phyloP scores from a whole-genome alignment of 2,329 filamentous ascomycete species.

The Claviceps citrina region DNA sequence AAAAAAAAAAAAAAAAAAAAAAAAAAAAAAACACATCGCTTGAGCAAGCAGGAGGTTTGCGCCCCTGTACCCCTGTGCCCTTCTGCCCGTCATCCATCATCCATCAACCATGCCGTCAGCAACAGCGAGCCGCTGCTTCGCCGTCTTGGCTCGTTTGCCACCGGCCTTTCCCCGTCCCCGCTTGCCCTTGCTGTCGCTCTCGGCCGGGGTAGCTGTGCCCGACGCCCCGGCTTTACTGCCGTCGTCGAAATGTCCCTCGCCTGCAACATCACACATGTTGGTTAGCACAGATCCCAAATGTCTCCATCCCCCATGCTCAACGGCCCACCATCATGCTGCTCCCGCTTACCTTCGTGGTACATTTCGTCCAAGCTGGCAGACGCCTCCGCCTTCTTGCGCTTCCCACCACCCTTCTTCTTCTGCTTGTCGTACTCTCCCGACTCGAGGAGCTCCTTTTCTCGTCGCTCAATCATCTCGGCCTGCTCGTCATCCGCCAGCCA shows the following conservation, averaged over 20 bases:
- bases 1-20: background rate
- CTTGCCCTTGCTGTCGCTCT: slow-evolving; percentile 35
- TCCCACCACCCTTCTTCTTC: slow-evolving; percentile 41
- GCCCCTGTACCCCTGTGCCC: no score
- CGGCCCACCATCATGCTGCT: slow-evolving; percentile 19
- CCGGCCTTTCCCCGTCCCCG: slow-evolving; percentile 38
- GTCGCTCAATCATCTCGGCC: slow-evolving; percentile 81
- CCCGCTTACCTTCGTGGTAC: slow-evolving; percentile 82
- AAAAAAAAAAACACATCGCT: background rate
- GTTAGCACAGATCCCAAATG: background rate
- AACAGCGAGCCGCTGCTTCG: slow-evolving; percentile 53
- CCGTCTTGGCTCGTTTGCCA: slow-evolving; percentile 46
- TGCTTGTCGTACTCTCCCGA: slow-evolving; percentile 51
- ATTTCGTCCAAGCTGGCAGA: slow-evolving; percentile 75
- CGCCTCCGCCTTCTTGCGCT: slow-evolving; percentile 38
- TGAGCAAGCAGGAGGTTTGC: no score
- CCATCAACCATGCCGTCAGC: slow-evolving; percentile 39
- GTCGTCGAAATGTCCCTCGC: slow-evolving; percentile 93
- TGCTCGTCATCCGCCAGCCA: slow-evolving; percentile 97
- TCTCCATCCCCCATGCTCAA: no score
- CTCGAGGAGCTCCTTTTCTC: slow-evolving; percentile 73
- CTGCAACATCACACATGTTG: slow-evolving; percentile 30
- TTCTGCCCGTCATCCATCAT: no score
- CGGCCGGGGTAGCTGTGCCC: slow-evolving; percentile 69
- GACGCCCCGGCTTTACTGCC: slow-evolving; percentile 52